Evolutionary conservation across 1,139 yeast genomes (phyloP).

Genomic region (Saccharomycopsis hybrid): DNA sequence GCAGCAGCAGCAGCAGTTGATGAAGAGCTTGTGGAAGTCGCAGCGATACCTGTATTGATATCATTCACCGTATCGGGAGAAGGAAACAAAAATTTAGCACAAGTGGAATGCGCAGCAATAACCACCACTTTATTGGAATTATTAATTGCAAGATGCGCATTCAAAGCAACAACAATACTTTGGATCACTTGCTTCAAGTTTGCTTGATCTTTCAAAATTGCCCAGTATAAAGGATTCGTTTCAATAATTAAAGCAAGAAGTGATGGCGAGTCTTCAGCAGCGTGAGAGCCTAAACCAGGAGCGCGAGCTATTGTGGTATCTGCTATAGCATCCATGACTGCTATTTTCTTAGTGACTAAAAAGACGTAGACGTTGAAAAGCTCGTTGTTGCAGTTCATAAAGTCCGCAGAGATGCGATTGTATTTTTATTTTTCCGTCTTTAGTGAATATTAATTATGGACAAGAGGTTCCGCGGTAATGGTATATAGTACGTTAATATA

Average conservation of each 20-base stretch:
- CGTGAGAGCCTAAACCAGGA: slow-evolving; percentile 21
- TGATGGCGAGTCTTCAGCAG: slow-evolving; percentile 69
- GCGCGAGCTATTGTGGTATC: slow-evolving; percentile 40
- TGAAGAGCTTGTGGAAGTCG: too few species aligned
- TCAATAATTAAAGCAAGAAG: slow-evolving; percentile 75
- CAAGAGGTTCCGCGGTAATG: too few species aligned
- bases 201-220: slow-evolving; percentile 32
- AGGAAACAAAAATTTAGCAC: slow-evolving; percentile 73
- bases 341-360: too few species aligned
- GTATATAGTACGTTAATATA: too few species aligned
- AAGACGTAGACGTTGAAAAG: too few species aligned
- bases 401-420: too few species aligned
- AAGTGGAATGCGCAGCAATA: slow-evolving; percentile 67
- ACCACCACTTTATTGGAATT: slow-evolving; percentile 82
- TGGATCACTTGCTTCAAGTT: slow-evolving; percentile 48
- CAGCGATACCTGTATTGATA: too few species aligned
- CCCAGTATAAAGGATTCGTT: slow-evolving; percentile 75
- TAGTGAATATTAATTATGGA: too few species aligned
- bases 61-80: slow-evolving; percentile 29
- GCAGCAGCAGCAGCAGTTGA: slow-evolving; percentile 10
- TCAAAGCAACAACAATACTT: slow-evolving; percentile 62
- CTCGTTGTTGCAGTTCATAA: too few species aligned
- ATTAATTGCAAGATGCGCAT: slow-evolving; percentile 82
- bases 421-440: too few species aligned
- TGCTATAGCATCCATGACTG: slow-evolving; percentile 80